Conservation (phyloP, 352 stramenopile species). For the Halophytophthora polymorphica region DNA sequence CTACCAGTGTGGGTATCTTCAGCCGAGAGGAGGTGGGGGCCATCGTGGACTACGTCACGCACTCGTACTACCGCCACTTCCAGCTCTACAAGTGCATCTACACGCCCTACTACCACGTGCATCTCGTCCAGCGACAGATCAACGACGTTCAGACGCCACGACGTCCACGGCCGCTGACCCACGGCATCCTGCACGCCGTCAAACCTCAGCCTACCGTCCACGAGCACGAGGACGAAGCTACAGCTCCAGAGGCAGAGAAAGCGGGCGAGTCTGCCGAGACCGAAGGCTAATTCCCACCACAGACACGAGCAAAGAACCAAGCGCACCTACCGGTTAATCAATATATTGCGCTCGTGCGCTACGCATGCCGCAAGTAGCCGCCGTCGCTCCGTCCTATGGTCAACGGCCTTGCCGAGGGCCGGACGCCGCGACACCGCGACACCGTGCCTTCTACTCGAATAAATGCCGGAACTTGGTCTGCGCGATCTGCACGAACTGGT, state of each 20-base stretch:
- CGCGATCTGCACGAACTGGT: constrained; percentile 76
- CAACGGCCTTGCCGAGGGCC: no score
- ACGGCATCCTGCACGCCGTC: constrained; percentile 36
- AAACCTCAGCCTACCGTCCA: constrained; percentile 6
- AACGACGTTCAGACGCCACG: constrained; percentile 45
- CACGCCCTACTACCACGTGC: constrained; percentile 55
- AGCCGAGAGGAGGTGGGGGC: constrained; percentile 36
- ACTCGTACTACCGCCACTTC: constrained; percentile 82
- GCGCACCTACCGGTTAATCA: constrained; percentile 13
- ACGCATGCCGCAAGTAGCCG: no score
- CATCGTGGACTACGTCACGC: constrained; percentile 72
- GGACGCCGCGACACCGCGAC: no score
- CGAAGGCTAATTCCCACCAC: background rate
- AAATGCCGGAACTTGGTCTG: constrained; percentile 69
- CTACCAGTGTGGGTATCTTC: constrained; percentile 56
- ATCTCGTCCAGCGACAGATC: constrained; percentile 43
- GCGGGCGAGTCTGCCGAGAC: background rate
- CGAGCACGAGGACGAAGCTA: constrained; percentile 1
- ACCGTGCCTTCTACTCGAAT: constrained; percentile 77
- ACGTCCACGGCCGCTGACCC: constrained; percentile 27
- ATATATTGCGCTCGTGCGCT: constrained; percentile 24
- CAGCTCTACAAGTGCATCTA: constrained; percentile 81
- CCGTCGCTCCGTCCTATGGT: no score
- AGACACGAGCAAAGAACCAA: constrained; percentile 6
- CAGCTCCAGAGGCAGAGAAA: constrained; percentile 14